A percentile compares a stretch with the other conserved stretches of the same genome.
phyloP scores from a whole-genome alignment of 1,284 basidiomycete genomes.

The Peniophora sp. region DNA sequence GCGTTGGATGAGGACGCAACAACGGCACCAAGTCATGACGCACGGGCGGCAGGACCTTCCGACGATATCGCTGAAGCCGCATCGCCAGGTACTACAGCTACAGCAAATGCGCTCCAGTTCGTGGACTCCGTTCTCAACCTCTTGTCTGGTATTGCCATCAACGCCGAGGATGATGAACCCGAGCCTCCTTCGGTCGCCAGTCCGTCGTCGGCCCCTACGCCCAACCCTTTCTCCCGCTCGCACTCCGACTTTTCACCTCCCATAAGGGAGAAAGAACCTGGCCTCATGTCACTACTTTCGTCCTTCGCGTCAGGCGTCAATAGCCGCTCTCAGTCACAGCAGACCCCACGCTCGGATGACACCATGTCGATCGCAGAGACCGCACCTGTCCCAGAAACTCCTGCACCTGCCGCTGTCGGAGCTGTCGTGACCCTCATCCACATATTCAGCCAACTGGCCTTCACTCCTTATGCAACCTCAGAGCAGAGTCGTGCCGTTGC shows the following conservation, averaged over 20 bases:
- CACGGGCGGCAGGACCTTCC: no score
- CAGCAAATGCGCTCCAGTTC: constrained; percentile 3
- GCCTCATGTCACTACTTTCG: constrained; percentile 56
- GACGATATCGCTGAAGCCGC: no score
- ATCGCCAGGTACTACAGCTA: no score
- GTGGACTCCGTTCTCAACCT: constrained; percentile 13
- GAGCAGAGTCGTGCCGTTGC: constrained; percentile 40
- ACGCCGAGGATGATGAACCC: constrained; percentile 24
- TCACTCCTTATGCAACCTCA: constrained; percentile 50
- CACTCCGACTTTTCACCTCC: constrained; percentile 40
- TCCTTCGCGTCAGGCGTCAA: constrained; percentile 43
- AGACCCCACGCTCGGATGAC: constrained; percentile 20
- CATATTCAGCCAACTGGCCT: constrained; percentile 62
- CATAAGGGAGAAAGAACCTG: constrained; percentile 37
- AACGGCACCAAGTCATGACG: no score
- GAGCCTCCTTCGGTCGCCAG: constrained; percentile 29
- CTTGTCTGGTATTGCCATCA: constrained; percentile 10
- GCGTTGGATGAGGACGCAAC: no score
- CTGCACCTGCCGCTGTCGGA: constrained; percentile 39
- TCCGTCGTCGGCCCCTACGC: constrained; percentile 14
- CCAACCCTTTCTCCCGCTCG: constrained; percentile 44
- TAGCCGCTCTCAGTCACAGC: constrained; percentile 49
- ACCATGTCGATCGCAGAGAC: constrained; percentile 17
- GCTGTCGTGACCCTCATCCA: constrained; percentile 59
- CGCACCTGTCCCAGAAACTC: constrained; percentile 17